These are phyloP conservation scores for Barnettozyma wickerhamii DNA, from an alignment of 805 yeast genomes.

Conservation along the genomic window DNA sequence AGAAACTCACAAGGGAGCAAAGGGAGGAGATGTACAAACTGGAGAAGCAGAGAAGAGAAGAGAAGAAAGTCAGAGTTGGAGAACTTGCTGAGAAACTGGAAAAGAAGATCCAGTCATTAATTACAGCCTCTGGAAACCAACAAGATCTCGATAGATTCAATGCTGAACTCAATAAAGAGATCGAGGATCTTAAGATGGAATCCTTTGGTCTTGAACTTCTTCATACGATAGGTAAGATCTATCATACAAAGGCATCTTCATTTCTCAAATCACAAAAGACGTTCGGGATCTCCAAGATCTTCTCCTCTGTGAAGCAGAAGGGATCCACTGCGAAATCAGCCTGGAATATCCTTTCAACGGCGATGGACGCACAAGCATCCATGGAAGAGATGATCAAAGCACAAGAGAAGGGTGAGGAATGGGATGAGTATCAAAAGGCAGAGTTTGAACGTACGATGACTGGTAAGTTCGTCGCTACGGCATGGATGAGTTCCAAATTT, in stretches of 20 bases:
- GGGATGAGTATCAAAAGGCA: constrained; percentile 57
- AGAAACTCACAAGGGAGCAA: constrained; percentile 33
- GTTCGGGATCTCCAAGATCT: constrained; percentile 82
- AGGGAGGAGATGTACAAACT: constrained; percentile 47
- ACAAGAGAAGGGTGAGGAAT: constrained; percentile 50
- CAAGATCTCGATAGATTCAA: constrained; percentile 47
- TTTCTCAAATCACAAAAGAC: constrained; percentile 72
- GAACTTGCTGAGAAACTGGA: constrained; percentile 48
- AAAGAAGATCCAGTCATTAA: constrained; percentile 39
- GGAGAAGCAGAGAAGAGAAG: constrained; percentile 51
- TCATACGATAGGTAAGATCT: constrained; percentile 77
- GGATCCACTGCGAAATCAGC: constrained; percentile 82
- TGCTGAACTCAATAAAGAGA: constrained; percentile 52
- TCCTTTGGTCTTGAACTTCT: constrained; percentile 90
- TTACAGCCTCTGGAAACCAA: constrained; percentile 40
- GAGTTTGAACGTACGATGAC: constrained; percentile 78
- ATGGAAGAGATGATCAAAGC: constrained; percentile 71
- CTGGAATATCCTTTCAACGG: constrained; percentile 74
- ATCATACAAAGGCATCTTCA: constrained; percentile 69
- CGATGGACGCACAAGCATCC: constrained; percentile 80
- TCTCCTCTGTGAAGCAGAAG: constrained; percentile 77
- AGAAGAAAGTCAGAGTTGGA: constrained; percentile 43
- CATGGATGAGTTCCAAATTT: constrained; percentile 90
- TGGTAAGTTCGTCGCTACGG: constrained; percentile 88
- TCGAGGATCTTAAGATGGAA: constrained; percentile 85